These are phyloP conservation scores for Chlamydomonas eustigma DNA, from an alignment of 139 green algal species.

Conservation along the genomic window DNA sequence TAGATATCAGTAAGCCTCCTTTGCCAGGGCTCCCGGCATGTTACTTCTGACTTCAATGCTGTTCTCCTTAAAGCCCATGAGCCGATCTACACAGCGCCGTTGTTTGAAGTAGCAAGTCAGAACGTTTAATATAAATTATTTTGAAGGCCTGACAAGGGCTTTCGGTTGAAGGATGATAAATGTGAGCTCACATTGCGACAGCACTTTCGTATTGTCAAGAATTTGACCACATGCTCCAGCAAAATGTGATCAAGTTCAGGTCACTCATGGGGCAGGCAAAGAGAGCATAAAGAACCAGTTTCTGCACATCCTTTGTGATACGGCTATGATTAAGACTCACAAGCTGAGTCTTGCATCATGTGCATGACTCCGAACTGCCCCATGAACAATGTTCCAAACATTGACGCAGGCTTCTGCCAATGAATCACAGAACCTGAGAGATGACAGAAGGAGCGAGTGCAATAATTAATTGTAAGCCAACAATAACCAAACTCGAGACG, in stretches of 20 bases:
- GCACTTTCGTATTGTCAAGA: too few relatives aligned
- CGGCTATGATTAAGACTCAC: too few relatives aligned
- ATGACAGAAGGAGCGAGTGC: background rate
- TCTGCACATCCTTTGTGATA: too few relatives aligned
- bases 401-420: slow-evolving; percentile 34
- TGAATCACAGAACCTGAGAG: slow-evolving; percentile 24
- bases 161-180: too few relatives aligned
- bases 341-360: slow-evolving; percentile 8
- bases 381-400: slow-evolving; percentile 19
- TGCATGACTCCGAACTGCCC: slow-evolving; percentile 2
- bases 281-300: too few relatives aligned
- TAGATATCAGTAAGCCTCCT: slow-evolving; percentile 37
- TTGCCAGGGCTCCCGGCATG: slow-evolving; percentile 25
- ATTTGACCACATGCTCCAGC: too few relatives aligned
- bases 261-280: too few relatives aligned
- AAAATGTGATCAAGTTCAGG: too few relatives aligned
- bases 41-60: slow-evolving; percentile 21
- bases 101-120: background rate
- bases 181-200: too few relatives aligned
- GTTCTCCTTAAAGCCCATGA: slow-evolving; percentile 49
- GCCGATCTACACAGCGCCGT: slow-evolving; percentile 28
- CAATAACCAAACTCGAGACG: background rate
- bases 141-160: too few relatives aligned
- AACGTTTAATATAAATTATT: too few relatives aligned
- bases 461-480: background rate